Conservation (phyloP, 371 early-diverging fungal species). For the Sporodiniella umbellata region DNA sequence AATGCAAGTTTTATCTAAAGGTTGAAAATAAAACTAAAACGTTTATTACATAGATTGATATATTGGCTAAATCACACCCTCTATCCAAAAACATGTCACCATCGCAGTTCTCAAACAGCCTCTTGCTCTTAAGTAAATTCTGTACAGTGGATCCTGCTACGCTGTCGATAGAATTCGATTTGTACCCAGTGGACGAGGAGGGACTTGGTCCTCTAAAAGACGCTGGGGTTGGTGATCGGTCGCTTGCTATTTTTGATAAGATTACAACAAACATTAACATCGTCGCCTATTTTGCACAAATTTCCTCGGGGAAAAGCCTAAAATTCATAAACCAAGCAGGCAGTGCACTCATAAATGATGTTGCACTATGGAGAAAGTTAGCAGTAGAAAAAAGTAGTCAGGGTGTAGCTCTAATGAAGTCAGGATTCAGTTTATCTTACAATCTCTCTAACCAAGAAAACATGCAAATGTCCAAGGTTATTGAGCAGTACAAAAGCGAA, state of each 20-base stretch:
- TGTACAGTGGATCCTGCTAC: slow-evolving; percentile 14
- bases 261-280: slow-evolving; percentile 21
- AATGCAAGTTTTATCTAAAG: slow-evolving; percentile 7
- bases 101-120: slow-evolving; percentile 13
- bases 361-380: slow-evolving; percentile 2
- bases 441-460: neutral
- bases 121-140: slow-evolving; percentile 13
- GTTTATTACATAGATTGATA: slow-evolving; percentile 9
- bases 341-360: slow-evolving; percentile 16
- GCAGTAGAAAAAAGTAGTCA: neutral
- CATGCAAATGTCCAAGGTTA: neutral
- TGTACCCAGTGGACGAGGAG: slow-evolving; percentile 15
- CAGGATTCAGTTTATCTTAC: slow-evolving; percentile 10
- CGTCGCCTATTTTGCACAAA: slow-evolving; percentile 22
- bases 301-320: slow-evolving; percentile 8
- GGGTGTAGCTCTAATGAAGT: slow-evolving; percentile 5
- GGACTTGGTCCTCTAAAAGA: slow-evolving; percentile 10
- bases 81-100: neutral
- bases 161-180: slow-evolving; percentile 14
- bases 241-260: slow-evolving; percentile 11
- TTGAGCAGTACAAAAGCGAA: slow-evolving; percentile 6
- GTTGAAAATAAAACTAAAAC: neutral
- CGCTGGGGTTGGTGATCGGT: neutral
- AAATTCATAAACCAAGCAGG: slow-evolving; percentile 24
- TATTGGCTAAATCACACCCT: slow-evolving; percentile 18